These are phyloP conservation scores for Trichosanthes cucumerina DNA, from an alignment of 306 rosid genomes.

Conservation along the genomic window DNA sequence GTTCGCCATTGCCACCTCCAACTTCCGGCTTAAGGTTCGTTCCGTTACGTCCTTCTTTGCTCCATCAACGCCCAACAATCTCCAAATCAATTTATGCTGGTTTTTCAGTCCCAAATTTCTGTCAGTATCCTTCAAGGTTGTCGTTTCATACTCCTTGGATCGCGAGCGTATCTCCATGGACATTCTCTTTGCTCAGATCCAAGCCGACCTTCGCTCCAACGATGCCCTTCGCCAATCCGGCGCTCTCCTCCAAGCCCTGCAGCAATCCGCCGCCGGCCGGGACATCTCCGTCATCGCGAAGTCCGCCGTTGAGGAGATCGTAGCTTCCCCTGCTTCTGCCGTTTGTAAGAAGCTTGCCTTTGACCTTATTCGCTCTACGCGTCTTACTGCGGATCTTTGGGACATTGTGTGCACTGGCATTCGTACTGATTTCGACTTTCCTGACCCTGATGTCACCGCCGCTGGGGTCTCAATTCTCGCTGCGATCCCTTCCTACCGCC, in stretches of 20 bases:
- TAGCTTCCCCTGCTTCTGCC: slow-evolving; percentile 93
- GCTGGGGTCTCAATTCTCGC: slow-evolving; percentile 93
- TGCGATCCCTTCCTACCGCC: slow-evolving; percentile 80
- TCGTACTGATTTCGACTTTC: slow-evolving; percentile 79
- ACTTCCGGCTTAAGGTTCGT: background rate
- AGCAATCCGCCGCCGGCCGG: slow-evolving; percentile 95
- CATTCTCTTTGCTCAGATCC: slow-evolving; percentile 97
- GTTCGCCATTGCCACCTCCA: background rate
- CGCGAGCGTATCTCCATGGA: slow-evolving; percentile 40
- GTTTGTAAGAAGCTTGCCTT: slow-evolving; percentile 90
- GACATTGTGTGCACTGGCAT: slow-evolving; percentile 78
- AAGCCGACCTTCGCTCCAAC: slow-evolving; percentile 94
- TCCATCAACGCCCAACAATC: background rate
- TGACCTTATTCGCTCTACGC: slow-evolving; percentile 91
- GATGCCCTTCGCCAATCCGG: slow-evolving; percentile 96
- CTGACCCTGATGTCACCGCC: slow-evolving; percentile 92
- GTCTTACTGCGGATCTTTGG: slow-evolving; percentile 93
- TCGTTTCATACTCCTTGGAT: slow-evolving; percentile 14
- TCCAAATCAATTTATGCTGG: background rate
- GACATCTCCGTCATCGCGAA: slow-evolving; percentile 85
- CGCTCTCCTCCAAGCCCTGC: slow-evolving; percentile 95
- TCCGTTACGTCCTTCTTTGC: background rate
- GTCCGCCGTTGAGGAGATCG: slow-evolving; percentile 91
- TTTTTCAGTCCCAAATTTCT: background rate
- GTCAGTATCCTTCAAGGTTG: background rate